Conservation (phyloP, 2,329 filamentous ascomycete genomes). For the Didymella lethalis region DNA sequence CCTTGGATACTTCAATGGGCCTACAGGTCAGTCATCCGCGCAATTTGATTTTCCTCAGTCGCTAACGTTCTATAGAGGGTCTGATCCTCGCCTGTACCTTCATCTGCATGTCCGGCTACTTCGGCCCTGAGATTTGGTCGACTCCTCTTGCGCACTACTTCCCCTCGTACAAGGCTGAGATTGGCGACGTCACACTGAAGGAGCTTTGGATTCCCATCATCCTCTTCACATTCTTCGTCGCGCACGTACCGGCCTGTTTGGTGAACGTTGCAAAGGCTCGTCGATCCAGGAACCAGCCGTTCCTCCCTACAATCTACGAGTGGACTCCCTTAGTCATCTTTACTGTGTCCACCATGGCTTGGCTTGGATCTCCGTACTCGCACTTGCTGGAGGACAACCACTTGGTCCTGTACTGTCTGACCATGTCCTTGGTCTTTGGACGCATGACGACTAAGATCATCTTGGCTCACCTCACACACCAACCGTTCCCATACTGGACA, state of each 20-base stretch:
- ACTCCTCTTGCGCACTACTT: conserved; percentile 70
- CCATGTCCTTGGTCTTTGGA: conserved; percentile 96
- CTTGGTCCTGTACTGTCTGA: conserved; percentile 88
- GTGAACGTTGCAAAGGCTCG: conserved; percentile 84
- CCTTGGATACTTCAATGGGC: conserved; percentile 94
- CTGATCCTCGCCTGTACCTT: conserved; percentile 85
- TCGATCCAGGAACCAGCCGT: conserved; percentile 72
- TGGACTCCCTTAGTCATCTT: conserved; percentile 92
- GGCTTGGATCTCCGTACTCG: conserved; percentile 91
- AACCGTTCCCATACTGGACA: conserved; percentile 97
- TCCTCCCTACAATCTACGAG: conserved; percentile 86
- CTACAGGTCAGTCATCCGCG: conserved; percentile 63
- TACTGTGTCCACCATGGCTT: conserved; percentile 75
- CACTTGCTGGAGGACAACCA: conserved; percentile 83
- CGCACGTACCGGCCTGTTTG: conserved; percentile 88
- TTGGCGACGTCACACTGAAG: conserved; percentile 79
- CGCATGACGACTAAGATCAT: conserved; percentile 99
- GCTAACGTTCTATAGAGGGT: conserved; percentile 66
- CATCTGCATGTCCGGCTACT: conserved; percentile 87
- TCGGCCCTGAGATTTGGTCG: conserved; percentile 87
- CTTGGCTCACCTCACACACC: conserved; percentile 88
- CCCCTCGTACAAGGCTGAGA: conserved; percentile 54
- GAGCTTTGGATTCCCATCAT: conserved; percentile 82
- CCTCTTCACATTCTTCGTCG: conserved; percentile 56
- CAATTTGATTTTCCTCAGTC: not conserved